Evolutionary conservation across 2,329 filamentous ascomycete genomes (phyloP).

Genomic region (Talaromyces sp.): DNA sequence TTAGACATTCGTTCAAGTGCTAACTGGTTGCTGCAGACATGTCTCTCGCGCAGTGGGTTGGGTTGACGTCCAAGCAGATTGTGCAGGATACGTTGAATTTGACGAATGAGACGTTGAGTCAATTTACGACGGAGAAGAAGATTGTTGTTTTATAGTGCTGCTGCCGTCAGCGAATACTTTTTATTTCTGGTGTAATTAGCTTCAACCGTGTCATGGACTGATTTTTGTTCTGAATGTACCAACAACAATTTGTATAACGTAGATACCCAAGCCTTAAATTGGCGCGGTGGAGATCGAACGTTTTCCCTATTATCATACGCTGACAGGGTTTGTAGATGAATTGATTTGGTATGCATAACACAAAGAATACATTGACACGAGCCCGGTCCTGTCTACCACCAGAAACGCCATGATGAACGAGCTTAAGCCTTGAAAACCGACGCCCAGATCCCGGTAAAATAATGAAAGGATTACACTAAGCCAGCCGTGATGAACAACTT

Average conservation of each 20-base stretch:
- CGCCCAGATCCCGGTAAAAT: not conserved
- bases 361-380: not conserved
- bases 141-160: conserved; percentile 33
- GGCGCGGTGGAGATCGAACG: too few species aligned
- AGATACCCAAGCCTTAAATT: too few species aligned
- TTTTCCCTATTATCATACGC: too few species aligned
- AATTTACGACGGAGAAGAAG: conserved; percentile 47
- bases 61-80: conserved; percentile 55
- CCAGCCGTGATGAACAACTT: not conserved
- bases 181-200: not conserved
- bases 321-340: not conserved
- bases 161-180: not conserved
- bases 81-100: conserved; percentile 55
- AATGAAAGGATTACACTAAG: not conserved
- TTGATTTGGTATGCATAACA: not conserved
- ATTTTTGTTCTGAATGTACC: too few species aligned
- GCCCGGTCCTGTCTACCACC: not conserved
- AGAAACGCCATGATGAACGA: not conserved
- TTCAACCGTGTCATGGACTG: not conserved
- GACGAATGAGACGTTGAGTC: conserved; percentile 37
- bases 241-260: too few species aligned
- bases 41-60: conserved; percentile 49
- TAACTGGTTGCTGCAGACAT: conserved; percentile 39
- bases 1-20: not conserved
- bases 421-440: not conserved